Evolutionary conservation across 129 eudicot genomes (phyloP).

Genomic region (Flaveria sonorensis): DNA sequence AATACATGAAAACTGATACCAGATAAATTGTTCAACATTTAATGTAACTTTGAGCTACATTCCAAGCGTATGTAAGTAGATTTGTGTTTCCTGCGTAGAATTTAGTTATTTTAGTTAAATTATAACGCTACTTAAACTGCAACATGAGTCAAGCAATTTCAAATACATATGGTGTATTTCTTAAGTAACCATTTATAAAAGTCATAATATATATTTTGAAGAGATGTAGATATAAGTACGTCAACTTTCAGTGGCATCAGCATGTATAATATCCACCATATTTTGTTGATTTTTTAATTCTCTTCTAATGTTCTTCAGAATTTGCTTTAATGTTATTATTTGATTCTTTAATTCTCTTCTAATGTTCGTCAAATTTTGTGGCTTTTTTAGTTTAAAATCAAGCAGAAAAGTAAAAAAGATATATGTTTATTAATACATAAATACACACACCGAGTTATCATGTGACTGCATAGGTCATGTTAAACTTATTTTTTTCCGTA

Average conservation of each 20-base stretch:
- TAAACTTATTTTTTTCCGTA: no score
- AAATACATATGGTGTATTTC: slow-evolving; percentile 28
- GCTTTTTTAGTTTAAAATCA: no score
- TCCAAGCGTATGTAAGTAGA: slow-evolving; percentile 36
- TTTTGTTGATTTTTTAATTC: not conserved
- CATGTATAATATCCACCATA: not conserved
- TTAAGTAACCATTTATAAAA: slow-evolving; percentile 16
- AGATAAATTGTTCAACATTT: not conserved
- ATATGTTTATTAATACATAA: no score
- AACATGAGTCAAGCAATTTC: slow-evolving; percentile 31
- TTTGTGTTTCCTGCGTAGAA: slow-evolving; percentile 33
- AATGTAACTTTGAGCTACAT: slow-evolving; percentile 25
- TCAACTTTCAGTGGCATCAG: not conserved
- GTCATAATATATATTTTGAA: not conserved
- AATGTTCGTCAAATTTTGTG: no score
- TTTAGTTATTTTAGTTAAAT: not conserved
- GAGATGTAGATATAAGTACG: not conserved
- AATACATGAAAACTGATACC: not conserved
- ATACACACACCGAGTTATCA: no score
- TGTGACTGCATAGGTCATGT: no score
- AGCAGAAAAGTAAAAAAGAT: no score
- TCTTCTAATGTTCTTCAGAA: no score
- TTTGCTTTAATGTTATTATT: no score
- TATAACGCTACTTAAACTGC: slow-evolving; percentile 1
- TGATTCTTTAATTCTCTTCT: no score